Conservation (phyloP, 305 asterid species). For the Ilex paraguariensis region DNA sequence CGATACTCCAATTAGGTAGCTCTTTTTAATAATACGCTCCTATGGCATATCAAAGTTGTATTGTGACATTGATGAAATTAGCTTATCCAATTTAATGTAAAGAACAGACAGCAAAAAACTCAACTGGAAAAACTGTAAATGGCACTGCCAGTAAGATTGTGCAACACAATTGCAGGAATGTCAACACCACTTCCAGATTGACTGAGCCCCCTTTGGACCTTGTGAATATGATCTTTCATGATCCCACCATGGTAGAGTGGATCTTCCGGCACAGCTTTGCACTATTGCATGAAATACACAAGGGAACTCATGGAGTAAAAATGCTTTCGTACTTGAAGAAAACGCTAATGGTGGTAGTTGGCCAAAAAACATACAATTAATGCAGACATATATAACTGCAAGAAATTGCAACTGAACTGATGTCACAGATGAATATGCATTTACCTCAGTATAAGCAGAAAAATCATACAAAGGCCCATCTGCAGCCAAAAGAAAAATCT, state of each 20-base stretch:
- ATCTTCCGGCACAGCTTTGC: constrained; percentile 44
- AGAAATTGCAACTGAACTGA: background rate
- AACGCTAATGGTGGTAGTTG: background rate
- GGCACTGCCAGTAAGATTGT: background rate
- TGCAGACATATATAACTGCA: background rate
- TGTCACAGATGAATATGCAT: background rate
- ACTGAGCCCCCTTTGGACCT: background rate
- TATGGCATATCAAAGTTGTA: background rate
- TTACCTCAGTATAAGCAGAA: constrained; percentile 36
- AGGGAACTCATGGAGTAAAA: background rate
- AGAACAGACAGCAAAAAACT: constrained; percentile 10
- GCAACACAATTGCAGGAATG: constrained; percentile 10
- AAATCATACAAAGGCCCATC: constrained; percentile 45
- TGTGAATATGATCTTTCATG: constrained; percentile 27
- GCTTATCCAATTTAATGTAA: background rate
- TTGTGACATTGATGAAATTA: background rate
- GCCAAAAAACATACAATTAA: no score
- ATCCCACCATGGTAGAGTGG: constrained; percentile 74
- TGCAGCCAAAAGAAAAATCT: constrained; percentile 14
- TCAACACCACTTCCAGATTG: constrained; percentile 13
- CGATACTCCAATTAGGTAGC: no score
- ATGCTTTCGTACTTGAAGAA: background rate
- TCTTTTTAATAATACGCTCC: background rate
- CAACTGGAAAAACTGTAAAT: constrained; percentile 21
- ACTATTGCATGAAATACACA: constrained; percentile 22